Base-by-base conservation (phyloP, 805 yeast species). In the Candida fluviatilis region DNA sequence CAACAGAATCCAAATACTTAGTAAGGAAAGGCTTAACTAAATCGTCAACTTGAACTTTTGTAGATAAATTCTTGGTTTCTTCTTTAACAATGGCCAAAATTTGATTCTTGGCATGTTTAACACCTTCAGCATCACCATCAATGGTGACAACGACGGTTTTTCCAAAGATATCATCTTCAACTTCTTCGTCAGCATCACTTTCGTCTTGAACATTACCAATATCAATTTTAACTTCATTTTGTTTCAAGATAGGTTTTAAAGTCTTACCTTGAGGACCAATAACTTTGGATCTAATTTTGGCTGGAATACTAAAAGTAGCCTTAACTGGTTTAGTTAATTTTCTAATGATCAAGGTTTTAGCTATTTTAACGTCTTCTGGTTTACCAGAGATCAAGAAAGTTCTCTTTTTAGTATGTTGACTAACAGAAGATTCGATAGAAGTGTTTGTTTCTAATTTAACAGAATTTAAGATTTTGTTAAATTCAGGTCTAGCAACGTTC, bases 241-340 rank as follows among this genome's bases (percentile, higher is more conserved):
- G 68, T 37, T 75, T 83, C 35, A 84, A 72, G 47, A 90, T 85
- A 41, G 93, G 90, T 58, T 80, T 85, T 62, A 90, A 76, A 43
- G 73, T 82, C 50, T 73, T 76, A 57, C 98, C 98, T 57, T 82
- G 85, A 31, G 90, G 74, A 42, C 98, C 98, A 62, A 90, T 90
- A 41, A 90, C 77, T 35, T 77, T 75, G 5, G 95, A 75, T 61
- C 93, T 77, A 41, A 86, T 73, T 48, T 76, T 77, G 11, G 90
- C 76, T 23, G 98, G 97, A 37, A 90, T 76, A 21, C 71, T 57
- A 55, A 90, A 76, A 21, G 69, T 62, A 34, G 77, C 63, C 4
- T 64, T 65, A 40, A 83, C 77, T 38, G 95, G 95, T 58, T 81
- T 83, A 27, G 95, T 82, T 56, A 91, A 72, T 49, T 78, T 82